These are phyloP conservation scores for Tetraselmis chui DNA, from an alignment of 139 green algal species.

Conservation along the genomic window DNA sequence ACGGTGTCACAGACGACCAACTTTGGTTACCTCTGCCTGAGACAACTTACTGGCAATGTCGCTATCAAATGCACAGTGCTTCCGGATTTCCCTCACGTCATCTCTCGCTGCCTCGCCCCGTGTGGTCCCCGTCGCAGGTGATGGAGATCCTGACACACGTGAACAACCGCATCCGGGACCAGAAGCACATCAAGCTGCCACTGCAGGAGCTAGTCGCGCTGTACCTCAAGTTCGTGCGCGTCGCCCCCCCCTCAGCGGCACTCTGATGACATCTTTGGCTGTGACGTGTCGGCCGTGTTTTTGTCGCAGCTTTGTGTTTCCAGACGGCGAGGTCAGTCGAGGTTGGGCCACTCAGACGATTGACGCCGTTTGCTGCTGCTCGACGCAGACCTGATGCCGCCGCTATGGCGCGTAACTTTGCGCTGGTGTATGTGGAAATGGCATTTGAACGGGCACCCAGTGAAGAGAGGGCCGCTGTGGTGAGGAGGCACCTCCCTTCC, in stretches of 20 bases:
- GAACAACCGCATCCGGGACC: slow-evolving; percentile 78
- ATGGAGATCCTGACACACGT: slow-evolving; percentile 83
- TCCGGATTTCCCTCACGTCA: too few relatives aligned
- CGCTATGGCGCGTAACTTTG: slow-evolving; percentile 66
- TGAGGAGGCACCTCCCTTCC: slow-evolving; percentile 21
- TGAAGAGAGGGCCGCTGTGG: slow-evolving; percentile 27
- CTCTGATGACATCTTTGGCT: too few relatives aligned
- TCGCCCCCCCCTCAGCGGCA: neutral
- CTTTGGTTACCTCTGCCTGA: too few relatives aligned
- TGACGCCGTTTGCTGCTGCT: too few relatives aligned
- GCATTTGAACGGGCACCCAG: slow-evolving; percentile 41
- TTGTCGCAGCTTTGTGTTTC: too few relatives aligned
- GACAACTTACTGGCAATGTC: too few relatives aligned
- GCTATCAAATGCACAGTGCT: too few relatives aligned
- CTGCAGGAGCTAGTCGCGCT: slow-evolving; percentile 52
- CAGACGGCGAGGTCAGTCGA: too few relatives aligned
- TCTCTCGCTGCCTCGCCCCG: too few relatives aligned
- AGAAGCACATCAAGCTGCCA: slow-evolving; percentile 57
- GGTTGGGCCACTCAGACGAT: too few relatives aligned
- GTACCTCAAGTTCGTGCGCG: slow-evolving; percentile 12
- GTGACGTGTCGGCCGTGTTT: too few relatives aligned
- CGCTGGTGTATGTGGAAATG: slow-evolving; percentile 77
- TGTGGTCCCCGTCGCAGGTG: slow-evolving; percentile 49
- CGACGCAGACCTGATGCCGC: neutral
- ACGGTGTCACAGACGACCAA: too few relatives aligned